These are phyloP conservation scores for Annulohypoxylon maeteangense DNA, from an alignment of 495 filamentous ascomycete species.

Conservation along the genomic window DNA sequence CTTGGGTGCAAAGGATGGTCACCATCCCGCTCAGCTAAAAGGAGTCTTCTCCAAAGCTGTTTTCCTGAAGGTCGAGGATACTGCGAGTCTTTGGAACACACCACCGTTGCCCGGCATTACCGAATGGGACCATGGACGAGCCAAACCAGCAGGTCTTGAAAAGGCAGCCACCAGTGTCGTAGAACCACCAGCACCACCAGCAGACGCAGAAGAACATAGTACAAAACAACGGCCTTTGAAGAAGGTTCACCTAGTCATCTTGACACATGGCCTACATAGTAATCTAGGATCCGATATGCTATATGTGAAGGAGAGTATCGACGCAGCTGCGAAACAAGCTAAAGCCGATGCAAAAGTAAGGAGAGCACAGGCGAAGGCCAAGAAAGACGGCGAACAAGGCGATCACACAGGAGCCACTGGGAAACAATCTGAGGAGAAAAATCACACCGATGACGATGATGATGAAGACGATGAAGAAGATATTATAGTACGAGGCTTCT, in stretches of 20 bases:
- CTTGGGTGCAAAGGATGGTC: constrained; percentile 57
- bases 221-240: constrained; percentile 57
- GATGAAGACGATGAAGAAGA: constrained; percentile 77
- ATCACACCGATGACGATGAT: constrained; percentile 54
- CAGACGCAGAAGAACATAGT: constrained; percentile 20
- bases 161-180: constrained; percentile 33
- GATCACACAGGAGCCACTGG: background rate
- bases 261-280: constrained; percentile 95
- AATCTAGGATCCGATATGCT: constrained; percentile 98
- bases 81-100: constrained; percentile 87
- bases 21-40: constrained; percentile 65
- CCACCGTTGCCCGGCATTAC: constrained; percentile 78
- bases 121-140: constrained; percentile 46
- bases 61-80: constrained; percentile 83
- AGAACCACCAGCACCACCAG: constrained; percentile 29
- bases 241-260: constrained; percentile 87
- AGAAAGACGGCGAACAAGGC: constrained; percentile 24
- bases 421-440: constrained; percentile 64
- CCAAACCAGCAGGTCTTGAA: constrained; percentile 34
- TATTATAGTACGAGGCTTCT: constrained; percentile 92
- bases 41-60: constrained; percentile 85
- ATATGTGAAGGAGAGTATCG: constrained; percentile 96
- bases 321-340: constrained; percentile 77
- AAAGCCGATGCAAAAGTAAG: constrained; percentile 68
- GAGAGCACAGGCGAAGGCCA: constrained; percentile 57